Evolutionary conservation across 192 early-diverging fungal genomes (phyloP).

Genomic region (Coemansia sp.): DNA sequence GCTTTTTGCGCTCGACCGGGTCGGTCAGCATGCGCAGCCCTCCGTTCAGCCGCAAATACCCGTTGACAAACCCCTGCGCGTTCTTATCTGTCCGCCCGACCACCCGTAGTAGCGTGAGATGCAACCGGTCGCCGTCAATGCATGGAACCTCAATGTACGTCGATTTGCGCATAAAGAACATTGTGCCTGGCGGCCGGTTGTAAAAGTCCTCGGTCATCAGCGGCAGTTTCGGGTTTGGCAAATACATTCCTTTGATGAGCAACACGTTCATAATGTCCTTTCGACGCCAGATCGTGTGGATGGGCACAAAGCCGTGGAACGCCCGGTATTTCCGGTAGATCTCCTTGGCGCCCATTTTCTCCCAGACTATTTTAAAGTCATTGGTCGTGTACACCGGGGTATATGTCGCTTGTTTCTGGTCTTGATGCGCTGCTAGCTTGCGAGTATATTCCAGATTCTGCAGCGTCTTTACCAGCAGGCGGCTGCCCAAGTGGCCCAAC

Average conservation of each 20-base stretch:
- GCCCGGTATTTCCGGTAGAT: slow-evolving; percentile 68
- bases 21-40: slow-evolving; percentile 18
- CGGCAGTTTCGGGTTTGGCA: slow-evolving; percentile 4
- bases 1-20: slow-evolving; percentile 13
- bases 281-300: slow-evolving; percentile 24
- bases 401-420: slow-evolving; percentile 55
- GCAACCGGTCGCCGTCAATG: slow-evolving; percentile 23
- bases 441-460: slow-evolving; percentile 22
- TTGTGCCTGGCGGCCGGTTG: slow-evolving; percentile 20
- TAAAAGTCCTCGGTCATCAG: slow-evolving; percentile 7
- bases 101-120: neutral
- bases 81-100: slow-evolving; percentile 12
- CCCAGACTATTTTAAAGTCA: slow-evolving; percentile 62
- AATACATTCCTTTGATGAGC: slow-evolving; percentile 7
- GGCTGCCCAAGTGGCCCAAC: slow-evolving; percentile 9
- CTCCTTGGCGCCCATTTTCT: slow-evolving; percentile 56
- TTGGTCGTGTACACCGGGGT: slow-evolving; percentile 56
- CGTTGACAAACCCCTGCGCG: slow-evolving; percentile 21
- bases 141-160: slow-evolving; percentile 34
- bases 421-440: slow-evolving; percentile 60
- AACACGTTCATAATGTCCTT: slow-evolving; percentile 17
- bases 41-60: slow-evolving; percentile 15
- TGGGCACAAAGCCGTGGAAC: slow-evolving; percentile 39
- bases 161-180: slow-evolving; percentile 23
- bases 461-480: slow-evolving; percentile 14